phyloP scores from a whole-genome alignment of 441 rosid genomes.

The Daphne laureola region DNA sequence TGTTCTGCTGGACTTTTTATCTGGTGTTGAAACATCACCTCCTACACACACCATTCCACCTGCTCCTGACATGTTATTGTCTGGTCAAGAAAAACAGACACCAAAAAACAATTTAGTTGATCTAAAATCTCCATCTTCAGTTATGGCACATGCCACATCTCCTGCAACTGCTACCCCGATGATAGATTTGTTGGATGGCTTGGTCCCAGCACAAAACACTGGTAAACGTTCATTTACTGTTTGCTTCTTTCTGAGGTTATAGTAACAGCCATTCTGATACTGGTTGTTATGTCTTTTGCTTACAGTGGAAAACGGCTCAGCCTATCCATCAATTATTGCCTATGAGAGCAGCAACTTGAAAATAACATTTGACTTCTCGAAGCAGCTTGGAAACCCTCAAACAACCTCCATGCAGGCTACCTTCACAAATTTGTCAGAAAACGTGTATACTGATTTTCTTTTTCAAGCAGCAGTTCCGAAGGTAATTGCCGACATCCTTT shows the following conservation, averaged over 20 bases:
- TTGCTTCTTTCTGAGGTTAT: too few relatives aligned
- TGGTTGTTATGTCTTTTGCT: conserved; percentile 18
- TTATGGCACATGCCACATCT: conserved; percentile 29
- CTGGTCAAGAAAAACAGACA: conserved; percentile 30
- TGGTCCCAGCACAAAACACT: conserved; percentile 47
- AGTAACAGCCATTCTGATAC: too few relatives aligned
- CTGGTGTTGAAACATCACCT: conserved; percentile 69
- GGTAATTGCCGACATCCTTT: conserved; percentile 31
- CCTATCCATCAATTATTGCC: conserved; percentile 70
- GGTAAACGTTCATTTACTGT: conserved; percentile 34
- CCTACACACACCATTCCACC: conserved; percentile 51
- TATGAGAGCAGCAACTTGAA: conserved; percentile 80
- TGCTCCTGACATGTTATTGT: conserved; percentile 47
- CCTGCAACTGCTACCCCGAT: conserved; percentile 43
- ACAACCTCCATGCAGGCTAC: conserved; percentile 61
- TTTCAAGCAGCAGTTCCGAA: conserved; percentile 99
- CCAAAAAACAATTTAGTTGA: conserved; percentile 35
- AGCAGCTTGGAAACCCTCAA: conserved; percentile 69
- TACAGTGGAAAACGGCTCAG: conserved; percentile 74
- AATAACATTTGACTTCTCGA: conserved; percentile 75
- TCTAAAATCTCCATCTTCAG: conserved; percentile 38
- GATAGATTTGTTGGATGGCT: conserved; percentile 85
- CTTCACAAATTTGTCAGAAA: conserved; percentile 65
- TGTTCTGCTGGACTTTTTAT: conserved; percentile 77
- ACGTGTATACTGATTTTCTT: conserved; percentile 61